Base-by-base conservation (phyloP, 305 asterid genomes). In the Solanum hybrid region DNA sequence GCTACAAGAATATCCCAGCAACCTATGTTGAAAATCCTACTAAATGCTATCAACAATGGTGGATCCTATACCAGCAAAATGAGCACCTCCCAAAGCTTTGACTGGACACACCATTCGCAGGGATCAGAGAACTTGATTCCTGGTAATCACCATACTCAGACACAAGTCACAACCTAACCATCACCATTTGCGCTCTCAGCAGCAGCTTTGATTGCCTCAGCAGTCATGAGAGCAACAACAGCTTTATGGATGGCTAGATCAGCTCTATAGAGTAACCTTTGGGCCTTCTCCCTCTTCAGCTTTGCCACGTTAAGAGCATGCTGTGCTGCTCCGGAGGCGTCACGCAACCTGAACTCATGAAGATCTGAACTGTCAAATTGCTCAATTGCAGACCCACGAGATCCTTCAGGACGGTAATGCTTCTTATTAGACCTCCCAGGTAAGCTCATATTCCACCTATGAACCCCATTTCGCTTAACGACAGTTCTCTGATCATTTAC, bases 171-270 rank as follows among this genome's bases (percentile, higher is more conserved):
- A 36, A 87, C 86, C 93, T 93, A 92, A 83, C 87, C 90, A 88
- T 90, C 89, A 87, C 90, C 93, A 69, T 87, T 89, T 37, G 89
- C 83, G 90, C 87, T 91, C 85, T 90, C 96, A 81, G 87, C 39
- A 78, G 96, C 91, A 83, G 93, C 96, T 94, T 93, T 93, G 51
- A 97, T 92, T 69, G 98, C 98, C 81, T 98, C 98, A 28, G 99
- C 99, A 73, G 94, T 94, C 97, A 95, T 95, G 81, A 97, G 90
- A 90, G 97, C 97, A 76, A 92, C 90, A 85, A 89, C 97, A 81
- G 99, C 99, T 93, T 94, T 97, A 92, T 98, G 99, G 90, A 96
- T 91, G 34, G 98, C 98, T 79, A 94, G 40, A 90, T 98, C 99
- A 87, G 99, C 99, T 90, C 92, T 92, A 86, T 89, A 92, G 64